These are phyloP conservation scores for Collybia mongolica DNA, from an alignment of 768 basidiomycete genomes.

Conservation along the genomic window DNA sequence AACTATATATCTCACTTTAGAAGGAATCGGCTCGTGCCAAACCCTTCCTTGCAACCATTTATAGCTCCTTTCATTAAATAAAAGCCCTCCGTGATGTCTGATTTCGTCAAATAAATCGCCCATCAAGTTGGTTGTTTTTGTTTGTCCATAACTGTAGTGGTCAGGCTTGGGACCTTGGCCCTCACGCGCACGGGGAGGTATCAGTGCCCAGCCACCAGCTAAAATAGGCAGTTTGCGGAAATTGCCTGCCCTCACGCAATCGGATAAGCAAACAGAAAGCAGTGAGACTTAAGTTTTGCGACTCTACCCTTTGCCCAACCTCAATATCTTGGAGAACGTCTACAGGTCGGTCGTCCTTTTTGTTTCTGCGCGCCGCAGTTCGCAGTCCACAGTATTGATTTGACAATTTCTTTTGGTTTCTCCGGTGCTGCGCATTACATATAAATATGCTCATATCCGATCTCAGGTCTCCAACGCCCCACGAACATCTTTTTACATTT, in stretches of 20 bases:
- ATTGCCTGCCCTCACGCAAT: conserved; percentile 1
- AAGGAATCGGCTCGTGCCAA: too few species aligned
- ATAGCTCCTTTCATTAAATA: too few species aligned
- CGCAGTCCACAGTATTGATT: conserved; percentile 17
- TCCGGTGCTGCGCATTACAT: conserved; percentile 3
- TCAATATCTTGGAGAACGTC: conserved; percentile 14
- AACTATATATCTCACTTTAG: too few species aligned
- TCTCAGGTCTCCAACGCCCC: conserved; percentile 12
- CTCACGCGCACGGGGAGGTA: too few species aligned
- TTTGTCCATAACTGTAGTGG: too few species aligned
- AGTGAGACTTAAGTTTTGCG: background rate
- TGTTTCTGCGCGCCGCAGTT: conserved; percentile 17
- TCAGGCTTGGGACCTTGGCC: too few species aligned
- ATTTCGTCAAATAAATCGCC: too few species aligned
- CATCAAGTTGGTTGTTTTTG: too few species aligned
- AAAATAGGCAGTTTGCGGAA: conserved; percentile 3
- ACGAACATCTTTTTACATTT: conserved; percentile 18
- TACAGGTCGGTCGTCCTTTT: background rate
- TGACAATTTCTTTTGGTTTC: conserved; percentile 6
- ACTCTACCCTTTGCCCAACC: conserved; percentile 25
- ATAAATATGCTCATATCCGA: conserved; percentile 13
- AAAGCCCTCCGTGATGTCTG: too few species aligned
- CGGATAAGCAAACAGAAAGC: background rate
- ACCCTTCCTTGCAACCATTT: too few species aligned
- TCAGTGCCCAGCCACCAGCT: too few species aligned